phyloP scores from a whole-genome alignment of 2,329 filamentous ascomycete species.

The Endothia cerciana region DNA sequence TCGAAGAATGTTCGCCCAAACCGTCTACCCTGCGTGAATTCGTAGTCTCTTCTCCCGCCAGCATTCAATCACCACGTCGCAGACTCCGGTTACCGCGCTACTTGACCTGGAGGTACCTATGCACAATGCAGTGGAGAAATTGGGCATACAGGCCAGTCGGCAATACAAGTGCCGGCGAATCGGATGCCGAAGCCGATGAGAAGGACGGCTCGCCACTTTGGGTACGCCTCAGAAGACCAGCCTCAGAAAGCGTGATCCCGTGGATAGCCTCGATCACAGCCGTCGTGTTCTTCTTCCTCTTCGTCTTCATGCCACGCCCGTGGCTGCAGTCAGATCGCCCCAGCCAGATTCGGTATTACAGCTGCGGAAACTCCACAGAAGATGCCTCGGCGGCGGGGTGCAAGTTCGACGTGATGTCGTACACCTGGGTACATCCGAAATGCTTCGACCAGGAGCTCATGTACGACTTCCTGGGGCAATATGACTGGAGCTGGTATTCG shows the following conservation, averaged over 20 bases:
- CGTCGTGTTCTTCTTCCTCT: constrained; percentile 14
- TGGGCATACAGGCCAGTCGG: constrained; percentile 17
- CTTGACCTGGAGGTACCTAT: background rate
- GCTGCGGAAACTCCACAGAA: constrained; percentile 20
- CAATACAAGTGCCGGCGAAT: constrained; percentile 1
- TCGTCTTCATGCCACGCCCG: constrained; percentile 18
- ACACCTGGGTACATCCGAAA: constrained; percentile 21
- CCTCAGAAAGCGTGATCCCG: background rate
- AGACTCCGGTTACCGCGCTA: background rate
- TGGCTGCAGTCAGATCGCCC: constrained; percentile 17
- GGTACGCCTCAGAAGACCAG: background rate
- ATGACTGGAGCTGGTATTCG: constrained; percentile 16
- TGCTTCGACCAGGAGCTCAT: constrained; percentile 25
- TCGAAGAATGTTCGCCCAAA: background rate
- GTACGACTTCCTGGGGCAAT: constrained; percentile 19
- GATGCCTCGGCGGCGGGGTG: constrained; percentile 18
- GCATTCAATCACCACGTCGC: background rate
- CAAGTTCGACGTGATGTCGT: constrained; percentile 21
- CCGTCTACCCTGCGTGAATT: background rate
- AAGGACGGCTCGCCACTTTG: background rate
- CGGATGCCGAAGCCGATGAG: constrained; percentile 13
- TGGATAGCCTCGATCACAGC: constrained; percentile 6
- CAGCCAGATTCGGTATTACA: constrained; percentile 5
- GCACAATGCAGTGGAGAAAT: constrained; percentile 20
- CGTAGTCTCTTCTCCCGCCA: background rate